These are phyloP conservation scores for Westerdykella aurantiaca DNA, from an alignment of 2,329 filamentous ascomycete species.

Conservation along the genomic window DNA sequence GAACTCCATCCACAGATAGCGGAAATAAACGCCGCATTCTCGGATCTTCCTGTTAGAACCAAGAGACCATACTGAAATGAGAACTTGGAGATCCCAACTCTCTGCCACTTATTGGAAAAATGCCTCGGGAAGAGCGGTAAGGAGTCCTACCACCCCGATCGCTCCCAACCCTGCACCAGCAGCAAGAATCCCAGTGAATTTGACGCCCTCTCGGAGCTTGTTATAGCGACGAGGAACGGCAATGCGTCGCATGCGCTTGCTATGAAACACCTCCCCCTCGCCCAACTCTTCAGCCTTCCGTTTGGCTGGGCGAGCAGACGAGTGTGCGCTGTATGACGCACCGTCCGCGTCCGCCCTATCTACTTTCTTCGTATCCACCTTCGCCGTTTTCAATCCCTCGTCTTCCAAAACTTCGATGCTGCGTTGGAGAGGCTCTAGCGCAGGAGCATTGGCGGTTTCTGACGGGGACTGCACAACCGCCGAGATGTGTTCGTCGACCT, in stretches of 20 bases:
- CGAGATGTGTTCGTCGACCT: not conserved
- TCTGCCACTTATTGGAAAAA: not conserved
- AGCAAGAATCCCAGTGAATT: not conserved
- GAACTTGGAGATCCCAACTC: not conserved
- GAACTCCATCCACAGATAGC: too few relatives aligned
- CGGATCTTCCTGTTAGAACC: not conserved
- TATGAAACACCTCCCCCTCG: not conserved
- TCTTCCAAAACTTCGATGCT: not conserved
- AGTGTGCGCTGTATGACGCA: not conserved
- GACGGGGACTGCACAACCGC: not conserved
- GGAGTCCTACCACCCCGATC: not conserved
- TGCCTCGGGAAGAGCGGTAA: not conserved
- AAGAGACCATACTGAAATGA: not conserved
- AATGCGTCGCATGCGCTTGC: not conserved
- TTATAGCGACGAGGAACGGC: not conserved
- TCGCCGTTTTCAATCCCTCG: not conserved
- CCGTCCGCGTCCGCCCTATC: not conserved
- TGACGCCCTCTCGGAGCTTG: not conserved
- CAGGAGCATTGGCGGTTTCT: not conserved
- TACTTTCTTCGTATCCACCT: not conserved
- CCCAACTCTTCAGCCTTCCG: conserved; percentile 1
- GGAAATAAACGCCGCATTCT: not conserved
- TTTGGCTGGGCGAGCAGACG: not conserved
- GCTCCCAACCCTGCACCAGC: not conserved
- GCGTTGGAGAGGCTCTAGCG: not conserved